Percentiles rank a stretch among this genome's conserved stretches.
Conservation (phyloP, 805 yeast genomes). For the Saccharomycopsis sp. region DNA sequence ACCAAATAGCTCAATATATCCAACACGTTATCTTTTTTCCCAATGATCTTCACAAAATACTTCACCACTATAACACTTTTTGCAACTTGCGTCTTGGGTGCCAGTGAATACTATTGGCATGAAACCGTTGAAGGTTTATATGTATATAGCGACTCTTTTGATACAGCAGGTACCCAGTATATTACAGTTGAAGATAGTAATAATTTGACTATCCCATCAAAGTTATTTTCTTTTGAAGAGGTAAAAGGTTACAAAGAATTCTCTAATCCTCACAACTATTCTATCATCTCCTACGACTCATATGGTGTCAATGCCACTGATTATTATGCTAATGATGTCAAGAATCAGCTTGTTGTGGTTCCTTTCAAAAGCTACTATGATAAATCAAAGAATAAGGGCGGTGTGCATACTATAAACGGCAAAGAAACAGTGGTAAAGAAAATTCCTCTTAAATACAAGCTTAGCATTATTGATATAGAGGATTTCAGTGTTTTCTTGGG, state of each 20-base stretch:
- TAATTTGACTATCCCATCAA: not conserved
- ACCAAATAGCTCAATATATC: too few relatives aligned
- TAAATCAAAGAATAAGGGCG: not conserved
- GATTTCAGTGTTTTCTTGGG: not conserved
- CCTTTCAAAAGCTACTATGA: constrained; percentile 14
- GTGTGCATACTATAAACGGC: constrained; percentile 10
- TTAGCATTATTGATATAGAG: not conserved
- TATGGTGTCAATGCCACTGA: constrained; percentile 19
- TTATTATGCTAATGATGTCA: not conserved
- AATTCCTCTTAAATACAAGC: not conserved
- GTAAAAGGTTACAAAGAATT: constrained; percentile 12
- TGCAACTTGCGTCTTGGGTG: not conserved
- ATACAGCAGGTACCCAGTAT: constrained; percentile 12
- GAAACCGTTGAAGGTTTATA: constrained; percentile 7
- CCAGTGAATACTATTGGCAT: constrained; percentile 8
- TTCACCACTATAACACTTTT: not conserved
- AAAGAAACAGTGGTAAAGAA: constrained; percentile 7
- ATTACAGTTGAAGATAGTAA: constrained; percentile 7
- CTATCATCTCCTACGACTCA: constrained; percentile 18
- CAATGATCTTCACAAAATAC: not conserved
- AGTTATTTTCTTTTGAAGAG: constrained; percentile 7
- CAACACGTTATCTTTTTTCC: too few relatives aligned
- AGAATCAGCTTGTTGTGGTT: constrained; percentile 1
- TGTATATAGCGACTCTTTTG: constrained; percentile 12
- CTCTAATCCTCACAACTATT: constrained; percentile 15